Evolutionary conservation across 306 rosid species (phyloP).

Genomic region (Cucumis cinereus): DNA sequence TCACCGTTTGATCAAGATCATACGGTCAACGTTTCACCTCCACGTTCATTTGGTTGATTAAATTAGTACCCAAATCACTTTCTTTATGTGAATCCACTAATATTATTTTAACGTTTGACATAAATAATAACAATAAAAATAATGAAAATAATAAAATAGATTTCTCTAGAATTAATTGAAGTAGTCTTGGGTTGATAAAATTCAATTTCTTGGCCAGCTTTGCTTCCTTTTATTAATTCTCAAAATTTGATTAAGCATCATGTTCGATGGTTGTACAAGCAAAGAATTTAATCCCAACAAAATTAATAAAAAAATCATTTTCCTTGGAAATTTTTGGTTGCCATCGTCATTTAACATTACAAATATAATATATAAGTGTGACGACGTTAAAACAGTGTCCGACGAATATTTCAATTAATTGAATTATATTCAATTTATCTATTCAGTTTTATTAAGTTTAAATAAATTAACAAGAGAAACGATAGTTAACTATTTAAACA

Average conservation of each 20-base stretch:
- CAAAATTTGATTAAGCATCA: not conserved
- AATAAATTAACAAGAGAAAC: too few species aligned
- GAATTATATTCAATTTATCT: too few species aligned
- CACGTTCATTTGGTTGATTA: not conserved
- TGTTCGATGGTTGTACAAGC: not conserved
- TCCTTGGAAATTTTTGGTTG: not conserved
- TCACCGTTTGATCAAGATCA: not conserved
- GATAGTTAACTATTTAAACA: too few species aligned
- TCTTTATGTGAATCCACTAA: not conserved
- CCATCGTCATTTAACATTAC: not conserved
- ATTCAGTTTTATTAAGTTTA: too few species aligned
- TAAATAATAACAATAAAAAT: not conserved
- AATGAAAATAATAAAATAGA: not conserved
- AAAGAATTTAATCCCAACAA: not conserved
- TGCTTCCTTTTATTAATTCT: not conserved
- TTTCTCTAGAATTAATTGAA: not conserved
- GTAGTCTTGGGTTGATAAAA: not conserved
- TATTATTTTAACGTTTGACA: not conserved
- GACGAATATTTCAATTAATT: too few species aligned
- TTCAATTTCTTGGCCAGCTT: not conserved
- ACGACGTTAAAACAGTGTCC: too few species aligned
- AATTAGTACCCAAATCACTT: not conserved
- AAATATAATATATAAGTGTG: too few species aligned
- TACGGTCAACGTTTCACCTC: not conserved
- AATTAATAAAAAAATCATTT: not conserved